Percentiles rank a stretch among this genome's conserved stretches.
phyloP scores from a whole-genome alignment of 2,329 filamentous ascomycete genomes.

The Lachnellula arida region DNA sequence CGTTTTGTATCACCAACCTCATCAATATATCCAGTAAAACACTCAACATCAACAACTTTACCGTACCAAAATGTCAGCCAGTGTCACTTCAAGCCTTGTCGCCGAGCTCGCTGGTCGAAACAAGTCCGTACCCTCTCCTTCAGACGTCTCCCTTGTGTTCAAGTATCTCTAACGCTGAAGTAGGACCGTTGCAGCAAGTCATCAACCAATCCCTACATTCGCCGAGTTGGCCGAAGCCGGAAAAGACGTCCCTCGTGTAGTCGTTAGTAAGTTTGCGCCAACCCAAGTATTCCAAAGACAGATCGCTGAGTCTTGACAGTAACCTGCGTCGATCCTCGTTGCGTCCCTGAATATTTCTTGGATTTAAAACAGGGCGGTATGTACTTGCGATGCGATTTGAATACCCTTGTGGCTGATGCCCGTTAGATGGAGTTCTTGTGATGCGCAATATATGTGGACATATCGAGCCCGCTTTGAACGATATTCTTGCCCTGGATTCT shows the following conservation, averaged over 20 bases:
- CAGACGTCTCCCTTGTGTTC: not conserved
- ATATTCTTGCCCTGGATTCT: conserved; percentile 23
- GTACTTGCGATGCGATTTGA: not conserved
- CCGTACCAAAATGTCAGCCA: not conserved
- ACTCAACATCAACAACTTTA: not conserved
- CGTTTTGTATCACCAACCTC: no score
- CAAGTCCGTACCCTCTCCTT: not conserved
- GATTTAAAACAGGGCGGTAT: conserved; percentile 7
- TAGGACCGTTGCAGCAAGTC: conserved; percentile 3
- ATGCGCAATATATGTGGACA: conserved; percentile 25
- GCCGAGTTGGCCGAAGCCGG: conserved; percentile 3
- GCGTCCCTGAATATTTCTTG: conserved; percentile 9
- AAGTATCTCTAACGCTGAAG: not conserved
- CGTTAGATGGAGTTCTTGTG: conserved; percentile 16
- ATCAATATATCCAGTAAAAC: not conserved
- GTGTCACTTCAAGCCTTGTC: not conserved
- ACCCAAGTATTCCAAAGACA: no score
- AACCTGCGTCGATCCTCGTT: conserved; percentile 8
- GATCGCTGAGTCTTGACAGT: not conserved
- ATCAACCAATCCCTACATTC: conserved; percentile 9
- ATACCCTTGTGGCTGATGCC: not conserved
- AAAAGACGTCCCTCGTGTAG: not conserved
- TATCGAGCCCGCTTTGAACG: conserved; percentile 17
- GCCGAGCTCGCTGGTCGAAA: conserved; percentile 10
- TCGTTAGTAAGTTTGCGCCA: conserved; percentile 2